Evolutionary conservation across 2,329 filamentous ascomycete species (phyloP), one percentile per base, ranked within the genome.

Genomic region (Rhynchosporium graminicola): DNA sequence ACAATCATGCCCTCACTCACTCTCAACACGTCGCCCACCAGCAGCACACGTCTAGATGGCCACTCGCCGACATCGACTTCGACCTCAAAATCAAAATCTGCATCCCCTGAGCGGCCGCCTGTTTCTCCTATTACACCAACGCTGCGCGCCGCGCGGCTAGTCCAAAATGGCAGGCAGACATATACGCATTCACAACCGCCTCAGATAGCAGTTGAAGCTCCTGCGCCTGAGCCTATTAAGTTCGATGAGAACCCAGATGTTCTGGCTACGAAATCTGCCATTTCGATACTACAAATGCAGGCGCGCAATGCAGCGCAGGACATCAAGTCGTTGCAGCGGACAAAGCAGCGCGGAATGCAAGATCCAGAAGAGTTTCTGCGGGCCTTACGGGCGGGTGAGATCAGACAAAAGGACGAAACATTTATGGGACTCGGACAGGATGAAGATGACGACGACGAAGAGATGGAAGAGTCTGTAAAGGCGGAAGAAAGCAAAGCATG

Each of bases 261-360:
- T 29, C 88, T 97, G 64, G 94, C 94, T 4, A 82, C 97, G 63
- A 87, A 89, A 68, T 91, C 90, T 31, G 91, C 93, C 51, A 92
- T 97, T 64, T 89, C 91, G 8, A 87, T 97, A 57, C 80, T 98
- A 52, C 92, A 96, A 77, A 82, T 96, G 67, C 94, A 98, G 78
- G 87, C 87, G 67, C 86, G 88, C 72, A 90, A 89, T 74, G 91
- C 91, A 46, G 80, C 87, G 56, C 83, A 84, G 52, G 93, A 97
- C 76, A 87, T 97, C 57, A 83, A 84, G 68, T 79, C 83, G 0
- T 80, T 97, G 40, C 84, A 87, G 68, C 79, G 80, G 62, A 83
- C 91, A 70, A 94, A 92, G 75, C 79, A 84, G 20, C 85, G 85
- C 3, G 92, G 92, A 5, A 76, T 91, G 0, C 80, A 81, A 7